phyloP scores from a whole-genome alignment of 2,329 filamentous ascomycete genomes.

The Penicillium sp. region DNA sequence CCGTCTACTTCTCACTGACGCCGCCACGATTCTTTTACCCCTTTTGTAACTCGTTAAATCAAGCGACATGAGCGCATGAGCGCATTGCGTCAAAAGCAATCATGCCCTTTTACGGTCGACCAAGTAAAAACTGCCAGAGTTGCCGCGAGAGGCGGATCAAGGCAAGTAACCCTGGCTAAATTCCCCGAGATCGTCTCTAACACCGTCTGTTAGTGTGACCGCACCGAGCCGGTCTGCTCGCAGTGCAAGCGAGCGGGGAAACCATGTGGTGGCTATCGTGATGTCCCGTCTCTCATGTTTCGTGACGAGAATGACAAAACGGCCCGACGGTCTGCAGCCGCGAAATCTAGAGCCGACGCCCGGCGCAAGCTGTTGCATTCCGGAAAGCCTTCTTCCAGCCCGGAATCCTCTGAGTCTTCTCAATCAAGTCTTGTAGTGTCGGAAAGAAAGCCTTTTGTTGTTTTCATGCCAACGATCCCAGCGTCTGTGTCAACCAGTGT shows the following conservation, averaged over 20 bases:
- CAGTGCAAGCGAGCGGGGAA: conserved; percentile 32
- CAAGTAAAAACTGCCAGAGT: conserved; percentile 25
- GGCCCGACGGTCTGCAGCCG: conserved; percentile 20
- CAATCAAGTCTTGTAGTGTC: background rate
- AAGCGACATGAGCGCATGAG: background rate
- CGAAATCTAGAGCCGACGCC: conserved; percentile 20
- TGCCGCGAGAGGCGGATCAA: conserved; percentile 30
- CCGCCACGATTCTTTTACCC: conserved; percentile 16
- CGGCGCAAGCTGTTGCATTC: conserved; percentile 11
- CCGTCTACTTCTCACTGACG: background rate
- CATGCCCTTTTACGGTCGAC: conserved; percentile 28
- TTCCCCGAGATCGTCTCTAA: background rate
- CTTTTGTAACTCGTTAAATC: conserved; percentile 4
- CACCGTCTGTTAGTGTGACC: conserved; percentile 26
- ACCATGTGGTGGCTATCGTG: conserved; percentile 31
- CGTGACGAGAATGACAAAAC: conserved; percentile 30
- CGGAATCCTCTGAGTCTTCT: background rate
- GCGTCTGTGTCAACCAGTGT: conserved; percentile 7
- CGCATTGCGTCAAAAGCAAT: background rate
- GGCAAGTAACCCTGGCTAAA: conserved; percentile 9
- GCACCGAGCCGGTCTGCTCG: conserved; percentile 28
- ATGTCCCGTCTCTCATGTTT: conserved; percentile 28
- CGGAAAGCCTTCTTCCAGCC: background rate
- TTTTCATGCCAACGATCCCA: conserved; percentile 5
- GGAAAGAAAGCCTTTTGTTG: background rate